These are phyloP conservation scores for Tylopilus balloui DNA, from an alignment of 768 basidiomycete species.

Conservation along the genomic window DNA sequence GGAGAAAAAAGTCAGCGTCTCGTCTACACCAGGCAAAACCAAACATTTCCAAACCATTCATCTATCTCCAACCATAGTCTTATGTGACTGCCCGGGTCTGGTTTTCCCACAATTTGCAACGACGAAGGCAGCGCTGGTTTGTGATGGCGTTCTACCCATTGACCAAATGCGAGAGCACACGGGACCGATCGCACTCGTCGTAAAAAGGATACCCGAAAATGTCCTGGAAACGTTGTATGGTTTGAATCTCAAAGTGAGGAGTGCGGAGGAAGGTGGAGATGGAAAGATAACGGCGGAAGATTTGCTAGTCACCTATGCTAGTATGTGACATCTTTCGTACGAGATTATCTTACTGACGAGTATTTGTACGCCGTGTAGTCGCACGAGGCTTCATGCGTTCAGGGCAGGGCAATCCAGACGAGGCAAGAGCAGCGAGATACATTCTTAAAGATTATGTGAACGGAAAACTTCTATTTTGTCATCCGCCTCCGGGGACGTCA, in stretches of 20 bases:
- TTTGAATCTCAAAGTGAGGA: slow-evolving; percentile 59
- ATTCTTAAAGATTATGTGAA: slow-evolving; percentile 97
- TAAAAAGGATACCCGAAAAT: slow-evolving; percentile 70
- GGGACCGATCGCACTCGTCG: slow-evolving; percentile 76
- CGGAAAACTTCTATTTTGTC: slow-evolving; percentile 86
- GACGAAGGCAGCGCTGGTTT: slow-evolving; percentile 92
- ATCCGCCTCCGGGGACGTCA: slow-evolving; percentile 72
- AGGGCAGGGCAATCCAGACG: slow-evolving; percentile 96
- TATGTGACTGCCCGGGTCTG: slow-evolving; percentile 97
- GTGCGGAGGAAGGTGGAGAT: slow-evolving; percentile 80
- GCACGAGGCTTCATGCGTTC: slow-evolving; percentile 89
- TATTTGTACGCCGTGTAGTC: slow-evolving; percentile 47
- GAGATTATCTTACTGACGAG: slow-evolving; percentile 10
- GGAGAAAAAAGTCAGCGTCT: slow-evolving; percentile 97
- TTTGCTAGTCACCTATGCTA: slow-evolving; percentile 85
- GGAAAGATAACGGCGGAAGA: slow-evolving; percentile 72
- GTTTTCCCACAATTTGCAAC: slow-evolving; percentile 99
- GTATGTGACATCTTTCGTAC: slow-evolving; percentile 46
- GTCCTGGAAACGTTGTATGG: slow-evolving; percentile 93
- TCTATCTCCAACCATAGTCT: slow-evolving; percentile 77
- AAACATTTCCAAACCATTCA: slow-evolving; percentile 99
- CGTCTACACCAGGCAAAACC: slow-evolving; percentile 95
- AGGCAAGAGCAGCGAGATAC: slow-evolving; percentile 87
- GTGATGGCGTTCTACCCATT: slow-evolving; percentile 95
- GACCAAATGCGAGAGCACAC: slow-evolving; percentile 95